Conservation (phyloP, 352 stramenopile genomes). For the Globisporangium viniferum region DNA sequence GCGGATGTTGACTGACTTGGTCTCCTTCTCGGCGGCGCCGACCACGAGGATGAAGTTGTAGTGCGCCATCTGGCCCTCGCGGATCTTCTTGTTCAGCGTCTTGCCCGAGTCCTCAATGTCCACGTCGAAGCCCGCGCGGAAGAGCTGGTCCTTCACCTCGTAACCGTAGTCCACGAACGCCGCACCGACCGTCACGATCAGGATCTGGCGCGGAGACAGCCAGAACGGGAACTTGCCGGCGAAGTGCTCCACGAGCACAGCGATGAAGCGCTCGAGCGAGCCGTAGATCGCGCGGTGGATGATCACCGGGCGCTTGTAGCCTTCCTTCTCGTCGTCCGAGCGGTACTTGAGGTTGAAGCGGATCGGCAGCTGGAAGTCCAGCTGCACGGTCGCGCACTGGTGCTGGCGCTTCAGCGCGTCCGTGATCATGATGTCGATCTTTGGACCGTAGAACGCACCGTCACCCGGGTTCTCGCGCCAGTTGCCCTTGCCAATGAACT, state of each 20-base stretch:
- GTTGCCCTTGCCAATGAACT: conserved; percentile 40
- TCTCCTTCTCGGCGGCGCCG: conserved; percentile 61
- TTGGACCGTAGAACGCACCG: conserved; percentile 97
- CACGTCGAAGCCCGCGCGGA: conserved; percentile 86
- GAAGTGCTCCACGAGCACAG: conserved; percentile 97
- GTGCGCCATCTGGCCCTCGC: conserved; percentile 70
- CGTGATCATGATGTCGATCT: conserved; percentile 98
- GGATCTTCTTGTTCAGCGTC: conserved; percentile 84
- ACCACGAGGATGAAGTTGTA: conserved; percentile 89
- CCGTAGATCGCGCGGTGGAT: conserved; percentile 97
- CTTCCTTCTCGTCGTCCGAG: conserved; percentile 61
- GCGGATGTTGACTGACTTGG: conserved; percentile 64
- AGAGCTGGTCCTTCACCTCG: conserved; percentile 87
- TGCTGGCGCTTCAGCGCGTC: conserved; percentile 96
- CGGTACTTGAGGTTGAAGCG: conserved; percentile 96
- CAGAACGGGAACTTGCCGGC: conserved; percentile 97
- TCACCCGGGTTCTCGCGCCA: conserved; percentile 93
- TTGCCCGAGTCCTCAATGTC: conserved; percentile 74
- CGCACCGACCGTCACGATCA: conserved; percentile 85
- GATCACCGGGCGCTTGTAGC: conserved; percentile 96
- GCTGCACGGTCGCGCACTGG: conserved; percentile 97
- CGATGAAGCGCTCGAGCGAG: conserved; percentile 98
- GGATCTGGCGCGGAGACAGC: conserved; percentile 85
- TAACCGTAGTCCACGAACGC: conserved; percentile 95
- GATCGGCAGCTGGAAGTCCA: conserved; percentile 99